A percentile compares a stretch with the other conserved stretches of the same genome.
These are phyloP conservation scores for Aureobasidium sp. DNA, from an alignment of 2,329 filamentous ascomycete genomes.

Conservation along the genomic window DNA sequence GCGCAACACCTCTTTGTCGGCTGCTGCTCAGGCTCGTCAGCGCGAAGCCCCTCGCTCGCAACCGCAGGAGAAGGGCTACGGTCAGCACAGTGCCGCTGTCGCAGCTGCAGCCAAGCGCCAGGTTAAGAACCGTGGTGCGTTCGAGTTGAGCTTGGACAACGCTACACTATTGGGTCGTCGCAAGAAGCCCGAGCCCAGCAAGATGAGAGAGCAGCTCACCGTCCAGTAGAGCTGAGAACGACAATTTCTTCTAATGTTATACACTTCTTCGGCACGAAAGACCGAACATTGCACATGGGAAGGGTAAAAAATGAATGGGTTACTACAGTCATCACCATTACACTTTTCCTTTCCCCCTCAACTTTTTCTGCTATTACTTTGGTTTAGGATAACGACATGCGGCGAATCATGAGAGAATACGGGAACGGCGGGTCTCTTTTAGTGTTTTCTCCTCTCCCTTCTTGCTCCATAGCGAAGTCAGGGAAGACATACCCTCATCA, in stretches of 20 bases:
- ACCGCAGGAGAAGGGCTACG: slow-evolving; percentile 59
- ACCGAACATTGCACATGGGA: not conserved
- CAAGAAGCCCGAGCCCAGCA: slow-evolving; percentile 42
- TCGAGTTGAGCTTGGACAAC: slow-evolving; percentile 87
- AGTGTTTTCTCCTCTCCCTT: not conserved
- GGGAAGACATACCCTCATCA: not conserved
- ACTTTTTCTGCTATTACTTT: not conserved
- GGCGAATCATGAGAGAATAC: slow-evolving; percentile 1
- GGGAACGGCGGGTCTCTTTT: not conserved
- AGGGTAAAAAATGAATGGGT: not conserved
- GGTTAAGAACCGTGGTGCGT: slow-evolving; percentile 71
- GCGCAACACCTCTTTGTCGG: slow-evolving; percentile 69
- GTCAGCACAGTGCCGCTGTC: slow-evolving; percentile 78
- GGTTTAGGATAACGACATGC: slow-evolving; percentile 8
- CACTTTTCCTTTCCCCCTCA: not conserved
- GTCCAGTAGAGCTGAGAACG: slow-evolving; percentile 19
- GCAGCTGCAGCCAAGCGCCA: slow-evolving; percentile 78
- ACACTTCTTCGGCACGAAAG: not conserved
- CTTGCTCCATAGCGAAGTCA: not conserved
- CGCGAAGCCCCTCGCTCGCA: slow-evolving; percentile 44
- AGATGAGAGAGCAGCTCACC: slow-evolving; percentile 37
- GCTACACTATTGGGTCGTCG: slow-evolving; percentile 78
- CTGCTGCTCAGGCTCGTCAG: slow-evolving; percentile 57
- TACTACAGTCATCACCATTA: not conserved
- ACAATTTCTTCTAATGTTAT: not conserved